Evolutionary conservation across 805 yeast genomes (phyloP), one percentile per base, ranked within the genome.

Genomic region (Lipomyces starkeyi): DNA sequence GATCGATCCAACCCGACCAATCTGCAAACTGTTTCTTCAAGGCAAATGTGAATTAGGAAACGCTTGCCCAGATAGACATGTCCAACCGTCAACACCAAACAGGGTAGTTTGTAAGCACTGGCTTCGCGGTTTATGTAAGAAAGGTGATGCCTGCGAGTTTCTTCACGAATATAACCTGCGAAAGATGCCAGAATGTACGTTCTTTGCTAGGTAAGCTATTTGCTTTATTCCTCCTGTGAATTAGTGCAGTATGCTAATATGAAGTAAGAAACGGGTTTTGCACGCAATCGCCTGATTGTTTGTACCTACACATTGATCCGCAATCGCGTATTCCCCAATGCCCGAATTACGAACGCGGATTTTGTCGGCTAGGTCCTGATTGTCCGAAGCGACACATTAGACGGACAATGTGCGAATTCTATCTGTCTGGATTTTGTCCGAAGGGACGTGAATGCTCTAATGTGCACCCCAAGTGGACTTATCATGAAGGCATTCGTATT

Each of bases 91-190:
- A 59, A 87, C 86, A 75, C 82, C 84, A 63, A 89, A 89, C 77
- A 89, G 90, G 74, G 91, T 95, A 63, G 99, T 95, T 3, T 95
- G 99, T 78, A 94, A 95, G 83, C 98, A 95, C 82, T 95, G 99
- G 99, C 85, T 95, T 47, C 86, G 98, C 72, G 99, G 99, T 0
- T 84, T 95, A 47, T 95, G 99, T 80, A 95, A 95, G 80, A 94
- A 94, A 82, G 97, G 96, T 61, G 97, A 93, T 73, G 91, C 91
- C 73, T 95, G 99, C 79, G 99, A 95, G 81, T 95, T 91, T 75
- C 80, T 95, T 58, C 99, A 95, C 79, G 99, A 95, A 77, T 93
- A 93, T 76, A 94, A 95, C 76, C 80, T 95, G 74, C 84, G 97
- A 68, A 92, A 91, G 79, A 94, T 95, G 97, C 98, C 98, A 2